Percentiles rank a stretch among this genome's conserved stretches.
These are phyloP conservation scores for Globisporangium rhizosaccharum DNA, from an alignment of 352 stramenopile genomes.

Conservation along the genomic window DNA sequence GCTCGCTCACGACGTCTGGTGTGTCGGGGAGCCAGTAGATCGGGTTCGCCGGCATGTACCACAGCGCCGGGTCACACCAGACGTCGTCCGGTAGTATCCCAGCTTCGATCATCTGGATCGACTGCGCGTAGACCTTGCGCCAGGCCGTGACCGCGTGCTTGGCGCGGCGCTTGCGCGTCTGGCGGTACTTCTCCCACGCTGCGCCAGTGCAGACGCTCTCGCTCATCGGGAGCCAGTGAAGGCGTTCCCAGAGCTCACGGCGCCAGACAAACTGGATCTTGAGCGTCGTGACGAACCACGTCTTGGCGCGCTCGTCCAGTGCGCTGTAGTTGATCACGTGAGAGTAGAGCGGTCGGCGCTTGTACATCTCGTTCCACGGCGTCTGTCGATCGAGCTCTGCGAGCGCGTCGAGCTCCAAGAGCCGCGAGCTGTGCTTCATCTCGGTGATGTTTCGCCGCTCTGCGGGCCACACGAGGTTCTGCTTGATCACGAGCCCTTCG, in stretches of 20 bases:
- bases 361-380: conserved; percentile 41
- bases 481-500: conserved; percentile 22
- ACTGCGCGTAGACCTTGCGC: conserved; percentile 39
- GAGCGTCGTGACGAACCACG: conserved; percentile 29
- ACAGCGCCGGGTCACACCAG: conserved; percentile 37
- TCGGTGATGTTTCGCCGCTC: conserved; percentile 36
- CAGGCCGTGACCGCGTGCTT: conserved; percentile 30
- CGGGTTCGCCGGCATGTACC: conserved; percentile 38
- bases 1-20: conserved; percentile 17
- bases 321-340: conserved; percentile 23
- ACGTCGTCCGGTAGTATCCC: conserved; percentile 28
- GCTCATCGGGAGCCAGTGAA: conserved; percentile 44
- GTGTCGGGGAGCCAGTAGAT: conserved; percentile 35
- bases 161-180: conserved; percentile 31
- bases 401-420: conserved; percentile 21
- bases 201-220: conserved; percentile 30
- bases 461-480: conserved; percentile 31
- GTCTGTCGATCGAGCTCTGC: conserved; percentile 19
- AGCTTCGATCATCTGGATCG: conserved; percentile 38
- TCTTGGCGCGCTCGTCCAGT: conserved; percentile 18
- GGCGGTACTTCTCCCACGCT: conserved; percentile 33
- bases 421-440: conserved; percentile 33
- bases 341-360: conserved; percentile 21
- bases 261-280: conserved; percentile 39
- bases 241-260: conserved; percentile 40